A percentile compares a stretch with the other conserved stretches of the same genome.
These are phyloP conservation scores for Lipomyces kockii DNA, from an alignment of 805 yeast genomes.

Conservation along the genomic window DNA sequence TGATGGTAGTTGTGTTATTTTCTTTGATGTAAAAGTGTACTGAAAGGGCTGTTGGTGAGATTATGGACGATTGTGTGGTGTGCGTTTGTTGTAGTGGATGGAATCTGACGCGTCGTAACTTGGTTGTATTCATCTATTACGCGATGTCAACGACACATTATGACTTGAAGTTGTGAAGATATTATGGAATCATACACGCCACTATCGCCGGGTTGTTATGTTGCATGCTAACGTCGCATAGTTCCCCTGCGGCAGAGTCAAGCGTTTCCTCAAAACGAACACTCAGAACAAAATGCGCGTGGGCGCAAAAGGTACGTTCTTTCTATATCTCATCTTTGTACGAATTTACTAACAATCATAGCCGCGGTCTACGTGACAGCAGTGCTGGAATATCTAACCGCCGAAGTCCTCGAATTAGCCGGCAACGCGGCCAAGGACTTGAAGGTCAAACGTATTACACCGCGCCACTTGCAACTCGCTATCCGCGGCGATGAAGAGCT, in stretches of 20 bases:
- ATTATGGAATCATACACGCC: background rate
- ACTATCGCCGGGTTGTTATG: background rate
- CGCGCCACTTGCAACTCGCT: conserved; percentile 95
- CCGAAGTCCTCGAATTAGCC: conserved; percentile 96
- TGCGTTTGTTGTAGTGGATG: background rate
- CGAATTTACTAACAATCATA: conserved; percentile 19
- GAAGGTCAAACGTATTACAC: conserved; percentile 94
- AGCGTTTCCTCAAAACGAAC: conserved; percentile 89
- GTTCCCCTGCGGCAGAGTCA: conserved; percentile 99
- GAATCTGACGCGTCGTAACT: background rate
- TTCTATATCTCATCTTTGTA: background rate
- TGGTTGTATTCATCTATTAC: too few species aligned
- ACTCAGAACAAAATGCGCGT: conserved; percentile 86
- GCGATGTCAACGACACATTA: background rate
- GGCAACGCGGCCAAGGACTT: conserved; percentile 99
- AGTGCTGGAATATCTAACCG: conserved; percentile 94
- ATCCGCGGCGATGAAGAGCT: conserved; percentile 98
- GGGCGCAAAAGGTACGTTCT: conserved; percentile 62
- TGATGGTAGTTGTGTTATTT: background rate
- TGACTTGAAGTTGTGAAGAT: background rate
- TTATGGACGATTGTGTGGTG: background rate
- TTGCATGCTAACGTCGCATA: conserved; percentile 41
- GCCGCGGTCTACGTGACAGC: conserved; percentile 97
- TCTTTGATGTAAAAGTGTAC: background rate
- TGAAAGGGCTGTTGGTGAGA: background rate